These are phyloP conservation scores for Thelephora terrestris DNA, from an alignment of 1,284 basidiomycete genomes.

Conservation along the genomic window DNA sequence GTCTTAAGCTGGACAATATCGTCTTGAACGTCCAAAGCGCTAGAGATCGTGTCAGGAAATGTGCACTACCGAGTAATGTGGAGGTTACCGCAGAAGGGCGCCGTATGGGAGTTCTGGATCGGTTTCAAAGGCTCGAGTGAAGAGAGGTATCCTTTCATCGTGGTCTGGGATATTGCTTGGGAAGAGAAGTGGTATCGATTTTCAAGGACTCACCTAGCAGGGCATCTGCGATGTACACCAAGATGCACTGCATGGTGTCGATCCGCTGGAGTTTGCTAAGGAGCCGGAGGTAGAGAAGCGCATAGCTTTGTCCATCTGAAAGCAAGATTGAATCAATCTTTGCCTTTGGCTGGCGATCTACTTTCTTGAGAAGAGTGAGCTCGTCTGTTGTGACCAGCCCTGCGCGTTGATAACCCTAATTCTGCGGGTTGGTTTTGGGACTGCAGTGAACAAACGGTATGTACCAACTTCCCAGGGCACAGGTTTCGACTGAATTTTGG, in stretches of 20 bases:
- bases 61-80: slow-evolving; percentile 1
- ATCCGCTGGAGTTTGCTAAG: slow-evolving; percentile 89
- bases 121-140: slow-evolving; percentile 44
- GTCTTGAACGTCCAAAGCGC: slow-evolving; percentile 79
- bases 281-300: slow-evolving; percentile 82
- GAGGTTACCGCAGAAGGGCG: slow-evolving; percentile 66
- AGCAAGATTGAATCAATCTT: slow-evolving; percentile 69
- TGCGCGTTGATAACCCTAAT: slow-evolving; percentile 83
- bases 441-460: background rate
- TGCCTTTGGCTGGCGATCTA: slow-evolving; percentile 69
- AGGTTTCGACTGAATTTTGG: slow-evolving; percentile 82
- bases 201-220: slow-evolving; percentile 49
- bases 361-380: slow-evolving; percentile 82
- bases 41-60: slow-evolving; percentile 21
- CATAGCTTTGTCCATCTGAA: slow-evolving; percentile 76
- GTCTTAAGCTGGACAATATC: slow-evolving; percentile 91
- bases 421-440: background rate
- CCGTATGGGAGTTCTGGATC: slow-evolving; percentile 79
- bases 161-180: slow-evolving; percentile 35
- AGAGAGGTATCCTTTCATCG: slow-evolving; percentile 70
- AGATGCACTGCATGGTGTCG: slow-evolving; percentile 90
- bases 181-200: background rate
- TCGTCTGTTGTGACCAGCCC: slow-evolving; percentile 86
- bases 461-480: slow-evolving; percentile 89
- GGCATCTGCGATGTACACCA: slow-evolving; percentile 88